Evolutionary conservation across 192 early-diverging fungal genomes (phyloP).

Genomic region (Entophlyctis helioformis): DNA sequence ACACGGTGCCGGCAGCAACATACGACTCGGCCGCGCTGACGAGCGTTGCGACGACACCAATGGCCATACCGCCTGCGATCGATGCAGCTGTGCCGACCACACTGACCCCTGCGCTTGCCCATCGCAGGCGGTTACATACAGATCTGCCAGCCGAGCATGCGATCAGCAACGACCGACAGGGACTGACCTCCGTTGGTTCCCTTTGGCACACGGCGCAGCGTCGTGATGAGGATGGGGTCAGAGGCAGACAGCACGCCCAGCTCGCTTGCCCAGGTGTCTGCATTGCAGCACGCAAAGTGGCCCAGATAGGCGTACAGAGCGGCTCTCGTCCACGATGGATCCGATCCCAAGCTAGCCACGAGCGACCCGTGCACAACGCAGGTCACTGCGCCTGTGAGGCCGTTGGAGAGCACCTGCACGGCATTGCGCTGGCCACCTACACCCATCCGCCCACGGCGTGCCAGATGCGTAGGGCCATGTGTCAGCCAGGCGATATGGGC

Average conservation of each 20-base stretch:
- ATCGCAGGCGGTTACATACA: background rate
- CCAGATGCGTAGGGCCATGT: background rate
- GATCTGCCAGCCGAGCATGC: background rate
- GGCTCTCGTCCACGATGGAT: background rate
- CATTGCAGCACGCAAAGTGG: constrained; percentile 47
- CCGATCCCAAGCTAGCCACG: background rate
- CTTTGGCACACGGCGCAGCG: constrained; percentile 62
- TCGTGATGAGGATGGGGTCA: constrained; percentile 76
- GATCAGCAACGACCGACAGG: background rate
- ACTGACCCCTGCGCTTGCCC: constrained; percentile 25
- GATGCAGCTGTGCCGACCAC: constrained; percentile 65
- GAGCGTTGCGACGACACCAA: constrained; percentile 49
- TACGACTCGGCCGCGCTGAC: background rate
- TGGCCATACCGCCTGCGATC: constrained; percentile 55
- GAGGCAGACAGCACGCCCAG: constrained; percentile 65
- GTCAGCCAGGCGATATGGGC: too few species aligned
- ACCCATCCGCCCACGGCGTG: background rate
- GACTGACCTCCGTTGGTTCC: constrained; percentile 77
- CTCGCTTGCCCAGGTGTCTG: constrained; percentile 80
- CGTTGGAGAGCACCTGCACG: constrained; percentile 51
- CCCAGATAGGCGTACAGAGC: constrained; percentile 27
- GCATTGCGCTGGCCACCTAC: constrained; percentile 37
- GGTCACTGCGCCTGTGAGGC: constrained; percentile 15
- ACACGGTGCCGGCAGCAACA: background rate
- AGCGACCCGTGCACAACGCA: constrained; percentile 12